Evolutionary conservation across 768 basidiomycete genomes (phyloP), one percentile per base, ranked within the genome.

Genomic region (Tricholoma matsutake): DNA sequence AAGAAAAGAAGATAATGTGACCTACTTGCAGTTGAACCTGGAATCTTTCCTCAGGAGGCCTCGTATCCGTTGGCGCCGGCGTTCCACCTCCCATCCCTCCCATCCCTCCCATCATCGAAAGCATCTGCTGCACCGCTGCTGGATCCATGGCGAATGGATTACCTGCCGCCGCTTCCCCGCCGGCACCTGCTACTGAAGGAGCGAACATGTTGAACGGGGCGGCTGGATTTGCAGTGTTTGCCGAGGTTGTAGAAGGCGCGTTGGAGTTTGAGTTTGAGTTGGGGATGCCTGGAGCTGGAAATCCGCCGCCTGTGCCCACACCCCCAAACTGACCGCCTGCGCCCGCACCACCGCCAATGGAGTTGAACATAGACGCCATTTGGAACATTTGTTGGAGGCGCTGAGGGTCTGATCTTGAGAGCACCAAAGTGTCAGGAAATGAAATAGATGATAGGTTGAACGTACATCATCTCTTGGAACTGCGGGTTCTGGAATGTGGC

Each of bases 1-100:
- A 56, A 11, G 29, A 25, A 11, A 28, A 43, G 10, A 57, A 55
- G 51, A 31, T 55, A 51, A 49, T 2, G 2, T 3, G 6, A 47
- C 20, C 11, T 75, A 88, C 91, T 83, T 90, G 88, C 4, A 94
- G 77, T 69, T 94, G 92, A n/a, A 88, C 85, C 69, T 96, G 91
- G 81, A 92, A 98, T 54, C 96, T 80, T 78, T 96, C 96, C 71
- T 98, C 96, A 0, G 94, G 88, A 14, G 91, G 81, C 68, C 92
- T 78, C 6, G 84, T 74, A 69, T 94, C 91, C 0, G 85, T 76
- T 8, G 92, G 87, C 0, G 82, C 72, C 3, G 81, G 73, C 7
- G 82, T 76, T 5, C 75, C 64, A 3, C 69, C 73, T 8, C 73
- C 71, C 32, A 63, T 54, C 11, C 59, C 66, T 47, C 63, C 68